phyloP scores from a whole-genome alignment of 345 rosid species.

The Laguncularia racemosa region DNA sequence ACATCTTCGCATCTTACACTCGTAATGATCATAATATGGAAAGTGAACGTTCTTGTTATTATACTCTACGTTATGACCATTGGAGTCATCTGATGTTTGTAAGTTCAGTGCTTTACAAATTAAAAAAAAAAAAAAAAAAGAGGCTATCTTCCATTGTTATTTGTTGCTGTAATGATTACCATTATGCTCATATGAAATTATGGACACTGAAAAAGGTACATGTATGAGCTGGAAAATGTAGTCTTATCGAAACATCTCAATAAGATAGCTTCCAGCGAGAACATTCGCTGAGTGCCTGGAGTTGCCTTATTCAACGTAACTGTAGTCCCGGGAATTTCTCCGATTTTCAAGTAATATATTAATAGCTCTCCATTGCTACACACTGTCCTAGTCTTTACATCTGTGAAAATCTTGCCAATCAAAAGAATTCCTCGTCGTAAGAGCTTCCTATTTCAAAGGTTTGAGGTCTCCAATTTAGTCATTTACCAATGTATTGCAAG shows the following conservation, averaged over 20 bases:
- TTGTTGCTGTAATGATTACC: constrained; percentile 10
- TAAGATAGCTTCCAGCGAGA: not conserved
- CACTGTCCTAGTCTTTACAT: constrained; percentile 22
- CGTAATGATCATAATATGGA: constrained; percentile 36
- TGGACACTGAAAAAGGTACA: constrained; percentile 18
- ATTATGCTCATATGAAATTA: constrained; percentile 30
- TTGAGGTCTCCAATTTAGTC: constrained; percentile 6
- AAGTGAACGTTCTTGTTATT: constrained; percentile 17
- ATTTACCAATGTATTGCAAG: constrained; percentile 26
- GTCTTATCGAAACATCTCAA: constrained; percentile 3
- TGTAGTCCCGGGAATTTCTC: constrained; percentile 25
- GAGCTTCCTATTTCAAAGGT: constrained; percentile 19
- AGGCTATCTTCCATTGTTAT: constrained; percentile 24
- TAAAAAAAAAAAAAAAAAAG: constrained; percentile 19
- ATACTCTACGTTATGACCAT: constrained; percentile 15
- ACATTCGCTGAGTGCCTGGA: constrained; percentile 9
- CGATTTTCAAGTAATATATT: constrained; percentile 19
- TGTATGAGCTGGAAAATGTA: constrained; percentile 17
- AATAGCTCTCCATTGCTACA: constrained; percentile 14
- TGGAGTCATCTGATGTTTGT: constrained; percentile 6
- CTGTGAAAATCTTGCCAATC: constrained; percentile 23
- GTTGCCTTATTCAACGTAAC: constrained; percentile 24
- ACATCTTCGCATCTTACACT: constrained; percentile 19
- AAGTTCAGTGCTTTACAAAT: constrained; percentile 25
- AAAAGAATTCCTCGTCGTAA: constrained; percentile 16